phyloP scores from a whole-genome alignment of 805 yeast species.

The Candida krabiensis region DNA sequence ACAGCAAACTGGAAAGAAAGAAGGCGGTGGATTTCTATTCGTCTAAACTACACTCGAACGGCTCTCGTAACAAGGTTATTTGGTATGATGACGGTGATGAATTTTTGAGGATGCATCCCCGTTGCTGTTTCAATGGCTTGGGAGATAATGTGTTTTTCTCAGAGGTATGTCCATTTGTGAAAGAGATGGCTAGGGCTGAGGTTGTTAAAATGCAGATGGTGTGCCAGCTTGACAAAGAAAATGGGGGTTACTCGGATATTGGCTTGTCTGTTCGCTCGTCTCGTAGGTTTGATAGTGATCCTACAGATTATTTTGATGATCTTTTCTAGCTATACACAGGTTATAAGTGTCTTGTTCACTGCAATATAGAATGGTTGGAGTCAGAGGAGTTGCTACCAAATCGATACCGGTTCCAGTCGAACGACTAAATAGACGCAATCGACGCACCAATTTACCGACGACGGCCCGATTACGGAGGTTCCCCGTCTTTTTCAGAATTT shows the following conservation, averaged over 20 bases:
- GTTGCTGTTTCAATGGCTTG: slow-evolving; percentile 21
- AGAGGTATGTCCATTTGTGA: slow-evolving; percentile 29
- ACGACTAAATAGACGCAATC: too few species aligned
- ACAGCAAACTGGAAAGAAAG: background rate
- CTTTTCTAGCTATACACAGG: too few species aligned
- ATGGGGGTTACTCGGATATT: background rate
- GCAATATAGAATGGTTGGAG: too few species aligned
- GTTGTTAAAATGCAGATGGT: slow-evolving; percentile 10
- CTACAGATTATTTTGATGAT: slow-evolving; percentile 17
- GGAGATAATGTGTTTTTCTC: slow-evolving; percentile 11
- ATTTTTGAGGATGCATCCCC: slow-evolving; percentile 22
- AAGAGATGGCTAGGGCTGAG: slow-evolving; percentile 31
- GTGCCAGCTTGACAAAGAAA: background rate
- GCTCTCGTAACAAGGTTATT: slow-evolving; percentile 22
- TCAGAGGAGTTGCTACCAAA: too few species aligned
- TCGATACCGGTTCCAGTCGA: too few species aligned
- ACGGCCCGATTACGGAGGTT: slow-evolving; percentile 7
- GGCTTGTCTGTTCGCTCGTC: background rate
- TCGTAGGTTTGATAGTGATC: slow-evolving; percentile 17
- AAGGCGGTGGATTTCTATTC: slow-evolving; percentile 27
- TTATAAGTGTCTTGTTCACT: too few species aligned
- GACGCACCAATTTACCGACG: too few species aligned
- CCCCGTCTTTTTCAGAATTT: background rate
- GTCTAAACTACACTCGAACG: slow-evolving; percentile 23
- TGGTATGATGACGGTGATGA: slow-evolving; percentile 23